Evolutionary conservation across 2,329 filamentous ascomycete species (phyloP), one percentile per base, ranked within the genome.

Genomic region (Xylaria sp.): DNA sequence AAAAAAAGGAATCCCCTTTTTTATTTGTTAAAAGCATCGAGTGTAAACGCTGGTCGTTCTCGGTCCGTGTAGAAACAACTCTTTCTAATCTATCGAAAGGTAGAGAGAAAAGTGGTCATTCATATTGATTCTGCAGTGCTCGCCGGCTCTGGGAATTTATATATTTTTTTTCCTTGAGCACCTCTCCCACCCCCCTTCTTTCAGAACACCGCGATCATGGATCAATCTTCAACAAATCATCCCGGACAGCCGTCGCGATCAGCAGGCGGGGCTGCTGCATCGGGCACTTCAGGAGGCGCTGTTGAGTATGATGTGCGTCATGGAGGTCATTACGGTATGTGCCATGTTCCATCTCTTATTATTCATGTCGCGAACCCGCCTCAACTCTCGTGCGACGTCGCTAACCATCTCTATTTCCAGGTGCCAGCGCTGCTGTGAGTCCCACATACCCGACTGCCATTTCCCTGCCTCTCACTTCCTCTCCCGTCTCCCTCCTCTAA

Each of bases 271-370:
- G 57, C 58, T 61, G 59, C 60, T 55, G 63, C 59, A 37, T 57
- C 59, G 37, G 60, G 58, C 30, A 54, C 59, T 10, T 59, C 61
- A 37, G 61, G 54, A 54, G 58, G 63, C 59, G 35, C 65, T 49
- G 64, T 64, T 51, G 81, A 83, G n/a, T 92, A 92, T 73, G 88
- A 92, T 75, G 84, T 84, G 54, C 81, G 78, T 67, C 85, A 89
- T 71, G 89, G 88, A 62, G 89, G 89, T 56, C 89, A 92, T 74
- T 92, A 91, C 78, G 88, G 89, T 91, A 77, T 76, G 81, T 74
- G 64, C 63, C 23, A 64, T 67, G 63, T 66, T 63, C 53, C 63
- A 62, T 59, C 53, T 58, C 23, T 30, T 30, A 30, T 30, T 30
- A 30, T 30, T 30, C 23, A 30, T 65, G 55, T 69, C 65, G 66